Conservation (phyloP, 1,139 yeast genomes). For the Hemisphaericaspora xylanilytica region DNA sequence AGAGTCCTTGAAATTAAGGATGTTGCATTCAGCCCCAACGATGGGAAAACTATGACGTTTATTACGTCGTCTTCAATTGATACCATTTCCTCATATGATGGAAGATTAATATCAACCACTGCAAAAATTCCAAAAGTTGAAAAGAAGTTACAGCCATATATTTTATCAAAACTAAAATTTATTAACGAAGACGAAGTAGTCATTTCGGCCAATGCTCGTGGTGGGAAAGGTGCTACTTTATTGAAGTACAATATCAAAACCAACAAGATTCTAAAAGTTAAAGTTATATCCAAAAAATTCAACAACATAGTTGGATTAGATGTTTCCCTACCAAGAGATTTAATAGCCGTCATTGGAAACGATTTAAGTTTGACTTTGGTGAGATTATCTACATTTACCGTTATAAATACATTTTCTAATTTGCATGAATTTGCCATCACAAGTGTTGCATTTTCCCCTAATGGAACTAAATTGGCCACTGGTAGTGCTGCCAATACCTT, state of each 20-base stretch:
- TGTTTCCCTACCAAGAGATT: slow-evolving; percentile 38
- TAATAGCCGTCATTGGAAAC: slow-evolving; percentile 73
- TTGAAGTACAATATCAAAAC: slow-evolving; percentile 42
- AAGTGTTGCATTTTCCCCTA: slow-evolving; percentile 64
- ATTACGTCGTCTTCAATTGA: slow-evolving; percentile 56
- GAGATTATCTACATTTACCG: slow-evolving; percentile 49
- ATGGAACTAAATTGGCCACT: slow-evolving; percentile 67
- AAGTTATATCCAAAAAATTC: slow-evolving; percentile 50
- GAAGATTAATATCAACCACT: slow-evolving; percentile 35
- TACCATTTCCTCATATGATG: slow-evolving; percentile 48
- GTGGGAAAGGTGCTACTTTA: slow-evolving; percentile 38
- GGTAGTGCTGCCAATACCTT: slow-evolving; percentile 81
- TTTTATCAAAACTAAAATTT: slow-evolving; percentile 60
- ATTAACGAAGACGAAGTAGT: slow-evolving; percentile 51
- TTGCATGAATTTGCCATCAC: slow-evolving; percentile 85
- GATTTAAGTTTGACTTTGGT: slow-evolving; percentile 65
- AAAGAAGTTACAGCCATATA: slow-evolving; percentile 30
- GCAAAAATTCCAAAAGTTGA: slow-evolving; percentile 21
- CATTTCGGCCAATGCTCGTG: slow-evolving; percentile 53
- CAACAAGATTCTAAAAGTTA: slow-evolving; percentile 42
- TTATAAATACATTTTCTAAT: slow-evolving; percentile 50
- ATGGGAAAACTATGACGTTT: slow-evolving; percentile 55
- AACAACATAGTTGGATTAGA: slow-evolving; percentile 74
- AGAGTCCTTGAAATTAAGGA: slow-evolving; percentile 26
- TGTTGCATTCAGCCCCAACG: slow-evolving; percentile 33